Evolutionary conservation across 208 protist species (phyloP), one percentile per base, ranked within the genome.

Genomic region (Trypanosoma congolense): DNA sequence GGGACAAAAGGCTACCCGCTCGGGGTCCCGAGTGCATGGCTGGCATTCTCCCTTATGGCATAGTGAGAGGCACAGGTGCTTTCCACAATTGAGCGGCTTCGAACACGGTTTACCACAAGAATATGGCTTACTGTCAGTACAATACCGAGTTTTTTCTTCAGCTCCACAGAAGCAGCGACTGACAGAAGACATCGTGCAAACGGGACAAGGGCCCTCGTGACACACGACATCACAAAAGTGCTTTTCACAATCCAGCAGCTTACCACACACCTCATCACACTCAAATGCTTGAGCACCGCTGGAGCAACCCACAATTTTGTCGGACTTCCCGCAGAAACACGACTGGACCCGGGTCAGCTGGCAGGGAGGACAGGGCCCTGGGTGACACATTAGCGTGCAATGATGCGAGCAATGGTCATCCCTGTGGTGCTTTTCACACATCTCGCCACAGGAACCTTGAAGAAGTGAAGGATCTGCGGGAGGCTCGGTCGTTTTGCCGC

Each of bases 161-260:
- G 65, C 64, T 4, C 95, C 95, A 61, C 95, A 98, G 76, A 84
- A 93, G 69, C 95, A 98, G 18, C 42, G 65, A 58, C 82, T 67
- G 22, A 57, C 62, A 3, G 78, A 36, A 33, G 73, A 33, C 16
- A 87, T 73, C 24, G 58, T 59, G 63, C 95, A 98, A 18, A 88
- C 64, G 1, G 77, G 48, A 65, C 95, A 98, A 0, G 69, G 48
- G 1, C 92, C 92, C 16, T 80, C 65, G 56, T 98, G 95, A 61
- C 95, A 98, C 30, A 57, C 46, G 16, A 70, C 73, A 2, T 46
- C 58, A 65, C 95, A 98, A 36, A 44, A 49, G 36, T 96, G 92
- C 18, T 73, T 65, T 9, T 86, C 87, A 61, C 92, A 96, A 60
- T 78, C 67, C 0, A 88, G 71, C 60, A 71, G 19, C 48, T 82